phyloP scores from a whole-genome alignment of 371 early-diverging fungal genomes.

The Smittium culicis region DNA sequence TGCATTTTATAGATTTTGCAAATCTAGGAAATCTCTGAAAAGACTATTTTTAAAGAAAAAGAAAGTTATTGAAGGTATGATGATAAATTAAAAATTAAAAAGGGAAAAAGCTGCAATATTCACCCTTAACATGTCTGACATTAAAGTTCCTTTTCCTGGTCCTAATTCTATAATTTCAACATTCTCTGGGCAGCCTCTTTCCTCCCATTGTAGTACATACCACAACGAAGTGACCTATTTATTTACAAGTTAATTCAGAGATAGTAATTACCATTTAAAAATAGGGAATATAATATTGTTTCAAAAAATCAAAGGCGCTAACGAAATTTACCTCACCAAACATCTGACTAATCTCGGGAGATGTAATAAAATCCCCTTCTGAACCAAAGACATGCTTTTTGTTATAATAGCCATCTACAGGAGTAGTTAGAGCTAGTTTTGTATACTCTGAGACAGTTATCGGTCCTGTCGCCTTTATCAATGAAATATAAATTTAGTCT shows the following conservation, averaged over 20 bases:
- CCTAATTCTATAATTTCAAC: conserved; percentile 72
- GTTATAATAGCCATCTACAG: conserved; percentile 86
- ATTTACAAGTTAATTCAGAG: background rate
- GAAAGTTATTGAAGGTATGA: conserved; percentile 15
- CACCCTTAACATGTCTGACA: conserved; percentile 83
- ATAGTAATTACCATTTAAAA: background rate
- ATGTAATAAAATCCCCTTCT: conserved; percentile 88
- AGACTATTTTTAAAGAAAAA: too few species aligned
- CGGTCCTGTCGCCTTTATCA: conserved; percentile 54
- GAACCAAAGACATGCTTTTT: conserved; percentile 78
- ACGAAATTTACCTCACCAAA: conserved; percentile 84
- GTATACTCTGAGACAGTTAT: conserved; percentile 78
- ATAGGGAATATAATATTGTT: too few species aligned
- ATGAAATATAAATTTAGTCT: background rate
- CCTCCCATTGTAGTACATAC: conserved; percentile 30
- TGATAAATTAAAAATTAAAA: background rate
- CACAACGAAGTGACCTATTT: conserved; percentile 23
- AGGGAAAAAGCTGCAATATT: conserved; percentile 2
- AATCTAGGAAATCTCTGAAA: conserved; percentile 50
- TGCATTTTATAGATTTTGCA: conserved; percentile 39
- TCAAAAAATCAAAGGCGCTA: too few species aligned
- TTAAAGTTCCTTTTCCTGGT: conserved; percentile 87
- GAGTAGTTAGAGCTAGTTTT: conserved; percentile 74
- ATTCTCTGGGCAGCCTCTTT: conserved; percentile 16
- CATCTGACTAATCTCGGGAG: conserved; percentile 93